Base-by-base conservation (phyloP, 768 basidiomycete species). In the Mycena albidolilacea region DNA sequence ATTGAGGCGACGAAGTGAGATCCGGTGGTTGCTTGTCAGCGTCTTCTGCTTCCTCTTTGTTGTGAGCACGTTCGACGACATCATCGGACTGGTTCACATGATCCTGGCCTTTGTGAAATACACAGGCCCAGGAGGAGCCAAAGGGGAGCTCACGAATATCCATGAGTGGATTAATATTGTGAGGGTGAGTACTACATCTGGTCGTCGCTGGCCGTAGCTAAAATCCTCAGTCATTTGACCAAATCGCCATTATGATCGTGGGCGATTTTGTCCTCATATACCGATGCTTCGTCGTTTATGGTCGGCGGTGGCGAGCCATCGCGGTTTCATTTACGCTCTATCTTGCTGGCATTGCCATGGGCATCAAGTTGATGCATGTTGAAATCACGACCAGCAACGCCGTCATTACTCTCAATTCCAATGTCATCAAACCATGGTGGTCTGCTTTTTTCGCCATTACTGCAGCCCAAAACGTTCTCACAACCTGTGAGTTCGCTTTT, bases 361-460 rank as follows among this genome's bases (percentile, higher is more conserved):
- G n/a, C 50, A 23, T 52, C 50, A 52, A 52, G 50, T 52, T 52
- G 50, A n/a, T 52, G 50, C 9, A 52, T 5, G 50, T 23, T 52
- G n/a, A 52, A 52, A 52, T 52, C 50, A 52, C 50, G 50, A 52
- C 50, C 21, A n/a, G 50, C 50, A 52, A 52, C 50, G 50, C 50
- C 50, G 50, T 17, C 50, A 52, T 52, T 52, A 52, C 50, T 52
- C 50, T 52, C 50, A 52, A n/a, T 52, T 52, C 50, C 21, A 52
- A 52, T 21, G 21, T 52, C 50, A 52, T 52, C 21, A 23, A 52
- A 52, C 50, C 50, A 3, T 52, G 23, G 54, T 55, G 23, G 54
- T 30, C 54, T 35, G 54, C 54, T 55, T 55, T 55, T 55, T 55
- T 55, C 54, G 54, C 54, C 23, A 55, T 55, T 55, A 55, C 54